A percentile compares a stretch with the other conserved stretches of the same genome.
phyloP scores from a whole-genome alignment of 1,284 basidiomycete genomes.

The Tilletiaria anomala region DNA sequence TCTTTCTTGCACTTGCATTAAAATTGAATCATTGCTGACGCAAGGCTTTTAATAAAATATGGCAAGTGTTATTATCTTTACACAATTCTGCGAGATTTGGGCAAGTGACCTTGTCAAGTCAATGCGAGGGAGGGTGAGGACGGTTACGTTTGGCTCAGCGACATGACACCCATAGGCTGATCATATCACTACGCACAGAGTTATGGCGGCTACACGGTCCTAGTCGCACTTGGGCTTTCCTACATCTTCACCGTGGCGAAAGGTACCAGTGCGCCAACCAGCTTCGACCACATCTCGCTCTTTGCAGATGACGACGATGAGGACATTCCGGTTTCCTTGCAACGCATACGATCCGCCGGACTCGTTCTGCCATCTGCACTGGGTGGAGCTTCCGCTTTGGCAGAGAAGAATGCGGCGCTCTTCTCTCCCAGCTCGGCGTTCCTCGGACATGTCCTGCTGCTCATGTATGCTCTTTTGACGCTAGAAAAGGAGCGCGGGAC shows the following conservation, averaged over 20 bases:
- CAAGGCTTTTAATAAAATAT: too few species aligned
- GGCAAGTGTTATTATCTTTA: conserved; percentile 34
- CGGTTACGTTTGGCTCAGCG: too few species aligned
- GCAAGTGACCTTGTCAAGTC: conserved; percentile 20
- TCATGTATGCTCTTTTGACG: conserved; percentile 25
- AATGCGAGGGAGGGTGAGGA: conserved; percentile 14
- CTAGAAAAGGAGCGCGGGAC: conserved; percentile 26
- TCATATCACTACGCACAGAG: too few species aligned
- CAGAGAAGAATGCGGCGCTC: conserved; percentile 10
- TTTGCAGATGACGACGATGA: conserved; percentile 3
- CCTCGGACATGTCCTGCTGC: conserved; percentile 17
- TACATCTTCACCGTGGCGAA: conserved; percentile 14
- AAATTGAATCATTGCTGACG: background rate
- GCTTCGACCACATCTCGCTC: conserved; percentile 1
- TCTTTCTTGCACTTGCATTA: background rate
- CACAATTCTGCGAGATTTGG: conserved; percentile 38
- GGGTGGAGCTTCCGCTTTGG: conserved; percentile 5
- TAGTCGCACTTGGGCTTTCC: conserved; percentile 19
- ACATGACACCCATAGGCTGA: too few species aligned
- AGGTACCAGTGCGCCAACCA: conserved; percentile 2
- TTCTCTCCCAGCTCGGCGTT: conserved; percentile 17
- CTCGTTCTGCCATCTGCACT: conserved; percentile 12
- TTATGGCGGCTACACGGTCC: conserved; percentile 23
- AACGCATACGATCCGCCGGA: conserved; percentile 12
- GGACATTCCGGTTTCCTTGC: conserved; percentile 17